Evolutionary conservation across 1,139 yeast species (phyloP).

Genomic region (Candida tropicalis): DNA sequence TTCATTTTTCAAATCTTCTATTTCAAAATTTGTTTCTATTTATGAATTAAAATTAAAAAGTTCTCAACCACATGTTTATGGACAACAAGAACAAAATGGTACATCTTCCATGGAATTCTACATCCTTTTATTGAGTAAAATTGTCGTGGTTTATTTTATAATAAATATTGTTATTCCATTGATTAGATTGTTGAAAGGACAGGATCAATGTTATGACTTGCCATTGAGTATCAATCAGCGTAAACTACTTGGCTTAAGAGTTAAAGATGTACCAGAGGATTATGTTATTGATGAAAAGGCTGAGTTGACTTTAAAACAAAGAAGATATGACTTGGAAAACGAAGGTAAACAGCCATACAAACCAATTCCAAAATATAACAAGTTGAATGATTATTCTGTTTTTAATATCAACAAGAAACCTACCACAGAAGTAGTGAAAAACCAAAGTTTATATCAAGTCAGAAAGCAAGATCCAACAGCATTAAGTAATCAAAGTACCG

Average conservation of each 20-base stretch:
- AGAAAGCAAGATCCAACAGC: conserved; percentile 5
- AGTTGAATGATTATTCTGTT: conserved; percentile 13
- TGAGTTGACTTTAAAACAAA: conserved; percentile 17
- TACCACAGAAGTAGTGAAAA: background rate
- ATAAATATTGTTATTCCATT: conserved; percentile 19
- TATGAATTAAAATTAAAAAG: conserved; percentile 13
- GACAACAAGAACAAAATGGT: background rate
- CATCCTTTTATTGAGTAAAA: conserved; percentile 10
- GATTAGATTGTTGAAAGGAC: conserved; percentile 28
- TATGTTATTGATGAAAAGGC: conserved; percentile 14
- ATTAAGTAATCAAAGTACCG: conserved; percentile 2
- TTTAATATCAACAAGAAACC: conserved; percentile 1
- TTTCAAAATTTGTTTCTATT: conserved; percentile 13
- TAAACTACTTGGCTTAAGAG: conserved; percentile 34
- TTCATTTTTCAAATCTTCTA: conserved; percentile 21
- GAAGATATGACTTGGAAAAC: conserved; percentile 17
- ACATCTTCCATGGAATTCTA: conserved; percentile 8
- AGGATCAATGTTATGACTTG: conserved; percentile 46
- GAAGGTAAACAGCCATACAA: conserved; percentile 10
- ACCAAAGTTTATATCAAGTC: conserved; percentile 7
- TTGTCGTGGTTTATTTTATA: conserved; percentile 11
- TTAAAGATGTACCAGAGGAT: conserved; percentile 8
- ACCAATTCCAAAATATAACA: conserved; percentile 16
- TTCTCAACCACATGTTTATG: background rate
- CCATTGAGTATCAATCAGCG: conserved; percentile 44